A percentile compares a stretch with the other conserved stretches of the same genome.
These are phyloP conservation scores for Persicaria tinctoria DNA, from an alignment of 148 eudicot genomes.

Conservation along the genomic window DNA sequence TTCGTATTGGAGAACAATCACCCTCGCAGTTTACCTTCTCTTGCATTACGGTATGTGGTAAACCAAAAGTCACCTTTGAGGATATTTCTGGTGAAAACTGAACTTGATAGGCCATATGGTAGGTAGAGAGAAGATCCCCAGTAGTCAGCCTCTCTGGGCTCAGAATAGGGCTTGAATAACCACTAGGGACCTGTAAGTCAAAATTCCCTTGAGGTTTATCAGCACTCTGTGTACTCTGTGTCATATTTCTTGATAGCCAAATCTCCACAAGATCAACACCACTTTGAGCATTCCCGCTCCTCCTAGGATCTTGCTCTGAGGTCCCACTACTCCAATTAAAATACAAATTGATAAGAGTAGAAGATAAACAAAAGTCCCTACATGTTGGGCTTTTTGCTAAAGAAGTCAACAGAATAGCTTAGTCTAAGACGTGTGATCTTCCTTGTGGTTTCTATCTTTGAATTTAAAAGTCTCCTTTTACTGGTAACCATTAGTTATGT, in stretches of 20 bases:
- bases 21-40: constrained; percentile 18
- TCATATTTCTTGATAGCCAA: constrained; percentile 26
- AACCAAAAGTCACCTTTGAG: constrained; percentile 7
- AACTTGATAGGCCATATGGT: constrained; percentile 28
- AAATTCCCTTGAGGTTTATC: constrained; percentile 20
- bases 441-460: too few relatives aligned
- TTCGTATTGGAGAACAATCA: constrained; percentile 36
- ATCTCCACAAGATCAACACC: constrained; percentile 31
- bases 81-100: constrained; percentile 61
- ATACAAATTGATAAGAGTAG: neutral
- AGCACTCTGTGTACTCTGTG: constrained; percentile 17
- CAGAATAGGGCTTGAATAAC: constrained; percentile 44
- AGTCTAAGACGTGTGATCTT: too few relatives aligned
- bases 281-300: constrained; percentile 11
- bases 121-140: constrained; percentile 27
- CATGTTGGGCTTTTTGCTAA: too few relatives aligned
- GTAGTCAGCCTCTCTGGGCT: constrained; percentile 48
- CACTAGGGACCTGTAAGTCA: constrained; percentile 29
- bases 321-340: neutral
- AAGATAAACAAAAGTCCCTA: neutral
- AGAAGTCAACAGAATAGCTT: too few relatives aligned
- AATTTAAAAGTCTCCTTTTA: too few relatives aligned
- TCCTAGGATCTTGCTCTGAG: neutral
- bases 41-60: neutral
- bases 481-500: too few relatives aligned